Conservation (phyloP, 2,329 filamentous ascomycete species). For the Aspergillus pseudoterreus region DNA sequence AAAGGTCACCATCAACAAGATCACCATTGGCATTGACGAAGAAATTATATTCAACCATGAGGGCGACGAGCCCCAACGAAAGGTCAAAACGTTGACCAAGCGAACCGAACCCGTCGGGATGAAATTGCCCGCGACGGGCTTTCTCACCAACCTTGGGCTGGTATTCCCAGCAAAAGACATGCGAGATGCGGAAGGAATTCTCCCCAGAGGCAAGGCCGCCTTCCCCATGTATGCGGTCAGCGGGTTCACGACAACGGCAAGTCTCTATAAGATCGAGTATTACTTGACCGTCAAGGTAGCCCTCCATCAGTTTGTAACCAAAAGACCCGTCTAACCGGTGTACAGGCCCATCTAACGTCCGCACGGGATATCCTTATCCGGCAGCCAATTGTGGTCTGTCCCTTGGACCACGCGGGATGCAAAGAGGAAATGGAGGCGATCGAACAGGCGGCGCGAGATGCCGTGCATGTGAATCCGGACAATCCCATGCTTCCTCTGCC, state of each 20-base stretch:
- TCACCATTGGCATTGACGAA: slow-evolving; percentile 91
- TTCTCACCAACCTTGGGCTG: slow-evolving; percentile 85
- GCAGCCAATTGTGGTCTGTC: slow-evolving; percentile 93
- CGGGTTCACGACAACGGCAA: slow-evolving; percentile 90
- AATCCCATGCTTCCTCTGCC: slow-evolving; percentile 89
- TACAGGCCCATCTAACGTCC: slow-evolving; percentile 78
- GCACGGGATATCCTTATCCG: slow-evolving; percentile 84
- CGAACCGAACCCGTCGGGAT: slow-evolving; percentile 76
- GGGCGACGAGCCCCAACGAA: slow-evolving; percentile 89
- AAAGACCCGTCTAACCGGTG: not conserved
- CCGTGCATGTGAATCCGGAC: slow-evolving; percentile 79
- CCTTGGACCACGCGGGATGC: slow-evolving; percentile 89
- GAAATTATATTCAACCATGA: slow-evolving; percentile 99
- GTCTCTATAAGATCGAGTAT: slow-evolving; percentile 97
- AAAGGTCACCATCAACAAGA: slow-evolving; percentile 88
- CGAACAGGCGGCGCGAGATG: slow-evolving; percentile 90
- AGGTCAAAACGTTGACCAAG: slow-evolving; percentile 80
- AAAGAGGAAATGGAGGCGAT: slow-evolving; percentile 99
- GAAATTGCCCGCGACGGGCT: slow-evolving; percentile 85
- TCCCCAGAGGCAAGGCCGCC: slow-evolving; percentile 77
- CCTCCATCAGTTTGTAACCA: not conserved
- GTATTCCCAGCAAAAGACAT: slow-evolving; percentile 88
- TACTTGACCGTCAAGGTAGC: slow-evolving; percentile 86
- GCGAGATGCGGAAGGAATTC: slow-evolving; percentile 79
- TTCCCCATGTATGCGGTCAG: slow-evolving; percentile 86